Base-by-base conservation (phyloP, 2,329 filamentous ascomycete species). In the Epichloe amarillans region DNA sequence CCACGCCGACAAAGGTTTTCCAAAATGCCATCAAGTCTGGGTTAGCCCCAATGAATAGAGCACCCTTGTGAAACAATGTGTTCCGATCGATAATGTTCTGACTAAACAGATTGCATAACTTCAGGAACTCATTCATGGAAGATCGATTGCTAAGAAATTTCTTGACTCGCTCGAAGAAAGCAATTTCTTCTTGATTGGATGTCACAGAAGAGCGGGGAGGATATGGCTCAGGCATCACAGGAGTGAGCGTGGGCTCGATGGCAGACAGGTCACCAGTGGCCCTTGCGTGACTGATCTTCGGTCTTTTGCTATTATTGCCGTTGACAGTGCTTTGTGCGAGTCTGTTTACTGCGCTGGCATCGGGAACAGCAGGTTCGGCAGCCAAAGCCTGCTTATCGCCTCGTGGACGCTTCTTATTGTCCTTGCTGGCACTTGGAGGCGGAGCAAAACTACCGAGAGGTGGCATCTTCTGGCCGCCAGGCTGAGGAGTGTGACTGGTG, bases 111-210 rank as follows among this genome's bases (percentile, higher is more conserved):
- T 97, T 98, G 72, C 91, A 93, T 6, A 98, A 80, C 71, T 98
- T 98, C 56, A 98, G 70, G 67, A 98, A 98, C 65, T 98, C 93
- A 60, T 87, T 90, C 77, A 95, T 94, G 3, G 84, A 84, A 51
- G 88, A 86, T 65, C 95, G 86, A 66, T 97, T 97, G 54, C 85
- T 83, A 52, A 98, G 88, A 61, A 85, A 91, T 68, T 98, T 98
- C 76, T 96, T 97, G 17, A 93, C 89, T 7, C 89, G 84, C 54
- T 98, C 93, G 60, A 98, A 98, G 69, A 97, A 97, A 2, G 82
- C 82, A 49, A 97, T 76, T 62, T 97, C 91, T 52, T 97, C 91
- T 50, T 83, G 78, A 23, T 79, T 86, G 1, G 88, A 86, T n/a
- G 82, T 82, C 8, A 83, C 74, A 1, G 83, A 80, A 0, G 83